Evolutionary conservation across 2,329 filamentous ascomycete species (phyloP).

Genomic region (Xylariales sp.): DNA sequence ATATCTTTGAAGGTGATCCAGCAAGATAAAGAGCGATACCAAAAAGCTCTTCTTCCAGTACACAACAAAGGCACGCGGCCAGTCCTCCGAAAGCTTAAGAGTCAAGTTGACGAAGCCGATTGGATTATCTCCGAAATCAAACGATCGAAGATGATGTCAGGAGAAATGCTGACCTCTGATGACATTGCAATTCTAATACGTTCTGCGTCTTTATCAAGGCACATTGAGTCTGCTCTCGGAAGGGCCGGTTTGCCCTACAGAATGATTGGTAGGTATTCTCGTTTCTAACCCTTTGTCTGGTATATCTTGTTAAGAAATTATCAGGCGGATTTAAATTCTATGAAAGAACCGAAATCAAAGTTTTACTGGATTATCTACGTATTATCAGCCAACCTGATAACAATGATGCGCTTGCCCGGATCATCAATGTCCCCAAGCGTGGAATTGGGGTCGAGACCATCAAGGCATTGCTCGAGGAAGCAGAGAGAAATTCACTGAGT

Average conservation of each 20-base stretch:
- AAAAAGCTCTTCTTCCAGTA: conserved; percentile 75
- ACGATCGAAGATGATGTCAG: conserved; percentile 65
- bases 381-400: conserved; percentile 81
- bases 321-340: conserved; percentile 77
- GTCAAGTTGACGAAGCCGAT: conserved; percentile 67
- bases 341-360: conserved; percentile 83
- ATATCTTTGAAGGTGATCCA: conserved; percentile 84
- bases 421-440: conserved; percentile 80
- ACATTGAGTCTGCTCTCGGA: conserved; percentile 80
- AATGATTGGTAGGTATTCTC: conserved; percentile 65
- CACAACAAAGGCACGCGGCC: conserved; percentile 77
- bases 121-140: conserved; percentile 88
- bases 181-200: conserved; percentile 88
- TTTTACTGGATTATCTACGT: conserved; percentile 81
- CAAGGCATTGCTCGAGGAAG: conserved; percentile 70
- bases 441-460: conserved; percentile 78
- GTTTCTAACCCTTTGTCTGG: too few species aligned
- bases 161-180: conserved; percentile 64
- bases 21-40: conserved; percentile 76
- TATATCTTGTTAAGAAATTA: too few species aligned
- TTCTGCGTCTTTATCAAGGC: conserved; percentile 74
- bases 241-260: conserved; percentile 80
- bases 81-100: conserved; percentile 71
- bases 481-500: conserved; percentile 62
- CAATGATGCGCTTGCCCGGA: conserved; percentile 77